These are phyloP conservation scores for Fusarium bulbicola DNA, from an alignment of 2,329 filamentous ascomycete genomes.

Conservation along the genomic window DNA sequence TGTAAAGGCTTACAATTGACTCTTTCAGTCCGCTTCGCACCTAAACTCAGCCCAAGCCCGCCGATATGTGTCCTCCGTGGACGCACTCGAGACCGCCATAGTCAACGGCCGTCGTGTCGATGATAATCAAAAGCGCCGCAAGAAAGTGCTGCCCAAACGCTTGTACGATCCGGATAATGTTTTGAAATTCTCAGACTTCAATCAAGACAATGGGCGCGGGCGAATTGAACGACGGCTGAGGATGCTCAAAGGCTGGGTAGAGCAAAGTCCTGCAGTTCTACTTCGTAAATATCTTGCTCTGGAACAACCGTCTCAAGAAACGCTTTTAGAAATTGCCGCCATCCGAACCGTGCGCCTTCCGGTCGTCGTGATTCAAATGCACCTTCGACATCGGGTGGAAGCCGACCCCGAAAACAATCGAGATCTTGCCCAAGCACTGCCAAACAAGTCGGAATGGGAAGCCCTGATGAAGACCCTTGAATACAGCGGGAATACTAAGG, in stretches of 20 bases:
- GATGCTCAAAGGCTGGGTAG: conserved; percentile 34
- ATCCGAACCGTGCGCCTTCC: conserved; percentile 43
- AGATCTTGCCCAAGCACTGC: conserved; percentile 39
- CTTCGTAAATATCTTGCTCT: conserved; percentile 35
- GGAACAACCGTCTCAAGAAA: not conserved
- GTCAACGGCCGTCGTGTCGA: conserved; percentile 1
- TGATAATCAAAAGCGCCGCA: not conserved
- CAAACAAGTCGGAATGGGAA: conserved; percentile 37
- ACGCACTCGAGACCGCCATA: conserved; percentile 15
- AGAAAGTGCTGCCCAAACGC: not conserved
- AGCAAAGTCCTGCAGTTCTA: conserved; percentile 39
- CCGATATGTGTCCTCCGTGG: conserved; percentile 13
- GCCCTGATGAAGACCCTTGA: conserved; percentile 26
- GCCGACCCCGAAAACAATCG: conserved; percentile 18
- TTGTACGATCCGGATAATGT: not conserved
- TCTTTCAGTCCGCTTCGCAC: conserved; percentile 13
- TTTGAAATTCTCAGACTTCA: not conserved
- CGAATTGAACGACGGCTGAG: conserved; percentile 32
- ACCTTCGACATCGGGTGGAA: conserved; percentile 38
- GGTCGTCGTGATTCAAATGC: conserved; percentile 46
- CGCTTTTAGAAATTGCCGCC: conserved; percentile 33
- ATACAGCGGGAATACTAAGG: conserved; percentile 33
- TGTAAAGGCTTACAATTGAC: conserved; percentile 15
- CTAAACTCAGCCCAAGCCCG: not conserved
- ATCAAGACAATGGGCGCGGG: not conserved